Evolutionary conservation across 495 filamentous ascomycete species (phyloP), one percentile per base, ranked within the genome.

Genomic region (Chaetomium cochliodes): DNA sequence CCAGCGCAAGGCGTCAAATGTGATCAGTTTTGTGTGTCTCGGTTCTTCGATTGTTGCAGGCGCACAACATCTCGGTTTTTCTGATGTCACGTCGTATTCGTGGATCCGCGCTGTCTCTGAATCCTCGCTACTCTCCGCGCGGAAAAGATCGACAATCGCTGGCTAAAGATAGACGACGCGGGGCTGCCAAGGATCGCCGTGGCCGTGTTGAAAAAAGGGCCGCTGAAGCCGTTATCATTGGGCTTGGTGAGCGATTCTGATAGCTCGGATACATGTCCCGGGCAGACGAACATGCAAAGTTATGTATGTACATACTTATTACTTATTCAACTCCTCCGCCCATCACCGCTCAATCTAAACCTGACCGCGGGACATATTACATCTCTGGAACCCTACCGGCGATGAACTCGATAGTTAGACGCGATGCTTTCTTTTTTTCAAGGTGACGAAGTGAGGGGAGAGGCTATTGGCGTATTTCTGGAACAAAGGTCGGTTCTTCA

Each of bases 71-170:
- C 11, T 58, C 20, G 8, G 8, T 26, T 4, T 58, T 57, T 37
- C 54, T 42, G 53, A 56, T 57, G 54, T 47, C 41, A 58, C 23
- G 41, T 58, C 56, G 56, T 58, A 58, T 58, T 26, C 39, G n/a
- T 22, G 20, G 20, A 26, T 42, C 22, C n/a, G n/a, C 20, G 54
- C 54, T 16, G 16, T 20, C 22, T 28, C 23, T 20, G 33, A 47
- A 16, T 44, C 56, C 41, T 58, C 9, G 15, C 18, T 6, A 5
- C 33, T 37, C 33, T n/a, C 56, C 6, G 23, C 20, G n/a, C 16
- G 56, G 56, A 25, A 46, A 58, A n/a, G 56, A 58, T 58, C 56
- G 39, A 46, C 56, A 58, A 26, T 42, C 33, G 20, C 5, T 15
- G 33, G 54, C 37, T 57, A 57, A 57, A 57, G 54, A 57, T 57